Evolutionary conservation across 2,329 filamentous ascomycete species (phyloP).

Genomic region (Remersonia thermophila): DNA sequence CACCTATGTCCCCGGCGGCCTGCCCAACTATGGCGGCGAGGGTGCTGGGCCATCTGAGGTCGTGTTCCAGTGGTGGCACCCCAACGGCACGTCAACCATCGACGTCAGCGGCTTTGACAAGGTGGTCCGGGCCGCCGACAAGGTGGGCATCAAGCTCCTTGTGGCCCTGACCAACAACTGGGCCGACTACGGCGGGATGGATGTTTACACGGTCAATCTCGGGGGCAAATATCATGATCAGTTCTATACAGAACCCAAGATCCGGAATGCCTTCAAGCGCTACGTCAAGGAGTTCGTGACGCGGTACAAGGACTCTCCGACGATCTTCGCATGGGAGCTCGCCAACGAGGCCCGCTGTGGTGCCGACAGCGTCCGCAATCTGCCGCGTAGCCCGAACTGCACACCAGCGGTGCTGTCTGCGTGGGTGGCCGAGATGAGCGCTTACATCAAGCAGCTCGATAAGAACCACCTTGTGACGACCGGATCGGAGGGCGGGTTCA

Average conservation of each 20-base stretch:
- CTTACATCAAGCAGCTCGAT: constrained; percentile 41
- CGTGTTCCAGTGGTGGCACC: constrained; percentile 33
- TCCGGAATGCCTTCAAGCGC: constrained; percentile 40
- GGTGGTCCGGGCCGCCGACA: constrained; percentile 37
- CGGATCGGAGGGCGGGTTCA: constrained; percentile 48
- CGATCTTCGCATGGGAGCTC: constrained; percentile 57
- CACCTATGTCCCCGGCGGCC: constrained; percentile 31
- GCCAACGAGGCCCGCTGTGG: constrained; percentile 48
- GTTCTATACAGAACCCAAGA: constrained; percentile 37
- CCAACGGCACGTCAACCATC: constrained; percentile 34
- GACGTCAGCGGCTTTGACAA: constrained; percentile 35
- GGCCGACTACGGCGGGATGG: constrained; percentile 49
- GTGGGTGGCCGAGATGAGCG: constrained; percentile 43
- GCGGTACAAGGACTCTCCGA: constrained; percentile 44
- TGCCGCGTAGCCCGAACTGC: constrained; percentile 29
- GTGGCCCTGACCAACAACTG: constrained; percentile 45
- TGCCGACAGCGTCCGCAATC: constrained; percentile 32
- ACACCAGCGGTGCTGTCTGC: constrained; percentile 29
- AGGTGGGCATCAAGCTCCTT: constrained; percentile 39
- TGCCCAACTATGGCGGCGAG: constrained; percentile 40
- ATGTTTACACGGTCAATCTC: constrained; percentile 44
- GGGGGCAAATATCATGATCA: constrained; percentile 38
- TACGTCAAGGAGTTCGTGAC: constrained; percentile 49
- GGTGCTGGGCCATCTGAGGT: constrained; percentile 32
- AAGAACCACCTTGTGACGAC: constrained; percentile 40